These are phyloP conservation scores for Porodaedalea pini DNA, from an alignment of 1,284 basidiomycete species.

Conservation along the genomic window DNA sequence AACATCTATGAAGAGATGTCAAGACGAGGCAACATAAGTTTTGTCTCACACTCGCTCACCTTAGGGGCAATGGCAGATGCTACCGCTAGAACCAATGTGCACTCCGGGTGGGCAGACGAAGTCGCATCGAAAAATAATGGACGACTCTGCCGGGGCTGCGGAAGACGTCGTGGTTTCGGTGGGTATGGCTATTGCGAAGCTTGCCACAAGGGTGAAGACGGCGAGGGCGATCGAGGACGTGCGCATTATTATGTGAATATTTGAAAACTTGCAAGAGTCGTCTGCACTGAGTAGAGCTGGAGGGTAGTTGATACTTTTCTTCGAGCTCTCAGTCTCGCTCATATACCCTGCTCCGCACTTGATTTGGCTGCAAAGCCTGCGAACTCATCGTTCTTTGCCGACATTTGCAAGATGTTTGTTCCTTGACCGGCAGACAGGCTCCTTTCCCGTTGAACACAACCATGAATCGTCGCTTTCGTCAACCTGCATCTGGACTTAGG, in stretches of 20 bases:
- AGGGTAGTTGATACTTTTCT: not conserved
- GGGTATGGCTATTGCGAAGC: not conserved
- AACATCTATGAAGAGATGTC: no score
- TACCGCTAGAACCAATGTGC: constrained; percentile 1
- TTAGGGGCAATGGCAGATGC: constrained; percentile 16
- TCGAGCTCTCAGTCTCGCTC: not conserved
- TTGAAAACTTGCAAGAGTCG: not conserved
- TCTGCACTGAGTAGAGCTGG: not conserved
- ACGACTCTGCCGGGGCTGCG: not conserved
- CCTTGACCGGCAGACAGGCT: not conserved
- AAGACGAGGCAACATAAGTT: no score
- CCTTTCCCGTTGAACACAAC: not conserved
- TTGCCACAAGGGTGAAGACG: constrained; percentile 3
- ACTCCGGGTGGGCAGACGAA: constrained; percentile 19
- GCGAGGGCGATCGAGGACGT: not conserved
- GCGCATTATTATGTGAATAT: constrained; percentile 4
- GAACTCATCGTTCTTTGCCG: not conserved
- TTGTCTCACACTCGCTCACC: not conserved
- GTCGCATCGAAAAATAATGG: not conserved
- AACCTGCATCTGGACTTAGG: not conserved
- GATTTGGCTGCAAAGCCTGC: not conserved
- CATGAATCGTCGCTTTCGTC: not conserved
- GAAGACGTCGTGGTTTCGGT: constrained; percentile 4
- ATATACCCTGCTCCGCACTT: not conserved
- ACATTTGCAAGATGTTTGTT: not conserved